A percentile compares a stretch with the other conserved stretches of the same genome.
Evolutionary conservation across 2,329 filamentous ascomycete genomes (phyloP).

Genomic region (Aspergillus sp.): DNA sequence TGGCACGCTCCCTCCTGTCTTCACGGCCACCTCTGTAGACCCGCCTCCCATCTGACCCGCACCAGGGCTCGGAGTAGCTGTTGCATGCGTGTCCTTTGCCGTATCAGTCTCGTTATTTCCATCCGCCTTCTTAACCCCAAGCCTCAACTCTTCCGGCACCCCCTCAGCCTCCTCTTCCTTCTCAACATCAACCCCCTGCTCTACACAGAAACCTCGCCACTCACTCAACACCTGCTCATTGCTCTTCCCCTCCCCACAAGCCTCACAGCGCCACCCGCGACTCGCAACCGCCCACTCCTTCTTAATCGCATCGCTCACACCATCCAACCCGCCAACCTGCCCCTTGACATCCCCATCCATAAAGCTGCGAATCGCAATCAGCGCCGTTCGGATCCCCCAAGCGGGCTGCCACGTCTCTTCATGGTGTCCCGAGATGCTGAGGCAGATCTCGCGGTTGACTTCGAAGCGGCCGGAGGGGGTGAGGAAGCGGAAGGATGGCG

Average conservation of each 20-base stretch:
- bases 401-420: constrained; percentile 99
- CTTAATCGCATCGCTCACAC: constrained; percentile 65
- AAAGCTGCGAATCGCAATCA: constrained; percentile 79
- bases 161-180: constrained; percentile 54
- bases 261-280: constrained; percentile 67
- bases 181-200: constrained; percentile 37
- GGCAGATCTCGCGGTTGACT: constrained; percentile 93
- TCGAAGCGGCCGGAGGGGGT: constrained; percentile 94
- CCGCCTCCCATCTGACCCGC: not conserved
- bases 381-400: constrained; percentile 91
- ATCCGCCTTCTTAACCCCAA: constrained; percentile 7
- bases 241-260: constrained; percentile 64
- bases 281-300: constrained; percentile 71
- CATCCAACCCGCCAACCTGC: constrained; percentile 88
- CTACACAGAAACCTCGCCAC: constrained; percentile 62
- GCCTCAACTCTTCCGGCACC: constrained; percentile 10
- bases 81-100: not conserved
- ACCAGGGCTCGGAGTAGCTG: not conserved
- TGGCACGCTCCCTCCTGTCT: not conserved
- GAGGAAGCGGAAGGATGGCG: constrained; percentile 92
- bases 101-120: not conserved
- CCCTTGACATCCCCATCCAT: constrained; percentile 91
- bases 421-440: constrained; percentile 91
- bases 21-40: not conserved
- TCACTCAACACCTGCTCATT: constrained; percentile 75